Evolutionary conservation across 768 basidiomycete species (phyloP).

Genomic region (Psilocybe cubensis): DNA sequence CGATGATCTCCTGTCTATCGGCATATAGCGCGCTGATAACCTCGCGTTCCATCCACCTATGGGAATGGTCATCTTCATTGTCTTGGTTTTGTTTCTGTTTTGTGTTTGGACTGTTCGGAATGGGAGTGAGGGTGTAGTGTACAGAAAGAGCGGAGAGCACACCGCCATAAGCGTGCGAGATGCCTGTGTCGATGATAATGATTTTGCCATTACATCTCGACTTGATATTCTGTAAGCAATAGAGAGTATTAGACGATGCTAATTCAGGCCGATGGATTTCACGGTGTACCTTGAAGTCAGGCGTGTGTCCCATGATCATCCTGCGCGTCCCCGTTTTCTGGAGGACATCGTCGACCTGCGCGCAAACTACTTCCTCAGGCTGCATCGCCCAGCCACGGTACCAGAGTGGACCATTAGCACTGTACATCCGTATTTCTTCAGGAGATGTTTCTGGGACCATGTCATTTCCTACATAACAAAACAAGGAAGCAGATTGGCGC

Average conservation of each 20-base stretch:
- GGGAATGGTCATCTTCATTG: too few relatives aligned
- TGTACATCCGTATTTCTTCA: conserved; percentile 76
- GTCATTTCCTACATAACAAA: background rate
- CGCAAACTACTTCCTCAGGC: conserved; percentile 70
- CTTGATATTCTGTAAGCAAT: conserved; percentile 62
- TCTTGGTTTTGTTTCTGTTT: conserved; percentile 51
- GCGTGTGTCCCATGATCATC: conserved; percentile 98
- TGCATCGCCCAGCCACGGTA: conserved; percentile 92
- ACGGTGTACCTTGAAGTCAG: conserved; percentile 73
- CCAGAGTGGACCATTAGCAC: conserved; percentile 86
- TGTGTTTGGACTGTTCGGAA: background rate
- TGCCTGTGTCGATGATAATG: conserved; percentile 97
- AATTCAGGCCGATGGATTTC: too few relatives aligned
- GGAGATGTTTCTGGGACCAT: conserved; percentile 50
- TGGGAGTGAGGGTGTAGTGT: conserved; percentile 66
- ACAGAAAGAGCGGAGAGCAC: conserved; percentile 87
- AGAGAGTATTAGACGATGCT: background rate
- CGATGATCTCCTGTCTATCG: conserved; percentile 54
- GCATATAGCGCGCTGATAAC: conserved; percentile 68
- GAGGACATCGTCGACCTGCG: conserved; percentile 70
- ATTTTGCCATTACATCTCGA: conserved; percentile 90
- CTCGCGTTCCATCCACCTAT: conserved; percentile 64
- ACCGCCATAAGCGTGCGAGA: conserved; percentile 96
- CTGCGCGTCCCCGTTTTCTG: conserved; percentile 78
- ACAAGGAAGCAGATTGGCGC: conserved; percentile 16